Evolutionary conservation across 331 rosid species (phyloP).

Genomic region (Malus hybrid): DNA sequence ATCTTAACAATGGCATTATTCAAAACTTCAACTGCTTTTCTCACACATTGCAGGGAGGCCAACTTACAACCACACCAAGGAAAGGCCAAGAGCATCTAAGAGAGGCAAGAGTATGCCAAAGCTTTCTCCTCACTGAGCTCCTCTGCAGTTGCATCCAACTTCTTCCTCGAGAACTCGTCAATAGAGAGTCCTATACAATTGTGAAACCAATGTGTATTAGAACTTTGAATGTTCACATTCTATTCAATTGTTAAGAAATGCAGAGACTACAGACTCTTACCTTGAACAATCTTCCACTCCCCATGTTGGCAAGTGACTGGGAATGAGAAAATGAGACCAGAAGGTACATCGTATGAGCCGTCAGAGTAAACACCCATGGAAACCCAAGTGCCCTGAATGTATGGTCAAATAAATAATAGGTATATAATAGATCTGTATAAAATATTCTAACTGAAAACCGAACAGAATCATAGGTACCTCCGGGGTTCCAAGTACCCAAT

Average conservation of each 20-base stretch:
- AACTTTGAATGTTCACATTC: neutral
- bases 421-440: neutral
- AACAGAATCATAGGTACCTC: conserved; percentile 39
- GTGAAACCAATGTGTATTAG: neutral
- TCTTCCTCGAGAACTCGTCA: conserved; percentile 87
- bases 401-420: neutral
- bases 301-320: conserved; percentile 72
- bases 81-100: conserved; percentile 21
- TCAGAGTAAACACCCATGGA: conserved; percentile 95
- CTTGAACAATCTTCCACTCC: conserved; percentile 86
- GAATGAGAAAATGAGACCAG: conserved; percentile 87
- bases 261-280: conserved; percentile 25
- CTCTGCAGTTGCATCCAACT: conserved; percentile 67
- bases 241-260: neutral
- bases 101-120: conserved; percentile 88
- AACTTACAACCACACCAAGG: neutral
- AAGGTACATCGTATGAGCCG: conserved; percentile 85
- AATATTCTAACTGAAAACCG: neutral
- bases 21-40: conserved; percentile 39
- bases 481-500: conserved; percentile 92
- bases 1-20: conserved; percentile 50
- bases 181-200: conserved; percentile 50
- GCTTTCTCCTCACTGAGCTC: conserved; percentile 90
- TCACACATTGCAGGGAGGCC: conserved; percentile 10
- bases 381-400: conserved; percentile 67